Conservation (phyloP, 345 rosid species). For the Pseudoturritis turrita region DNA sequence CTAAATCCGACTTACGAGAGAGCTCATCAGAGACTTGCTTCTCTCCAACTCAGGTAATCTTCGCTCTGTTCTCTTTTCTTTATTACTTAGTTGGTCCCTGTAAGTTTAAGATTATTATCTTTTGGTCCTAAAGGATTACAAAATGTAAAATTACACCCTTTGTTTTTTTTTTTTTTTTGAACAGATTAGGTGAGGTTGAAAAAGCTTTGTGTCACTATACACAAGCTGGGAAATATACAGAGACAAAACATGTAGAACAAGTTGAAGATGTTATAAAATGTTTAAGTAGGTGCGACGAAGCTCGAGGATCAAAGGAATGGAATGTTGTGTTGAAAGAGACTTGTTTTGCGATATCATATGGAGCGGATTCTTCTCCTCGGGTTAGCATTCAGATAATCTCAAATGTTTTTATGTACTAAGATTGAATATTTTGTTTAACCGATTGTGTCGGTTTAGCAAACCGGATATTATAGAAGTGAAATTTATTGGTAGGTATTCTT, state of each 20-base stretch:
- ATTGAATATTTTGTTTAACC: not conserved
- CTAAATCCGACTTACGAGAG: slow-evolving; percentile 59
- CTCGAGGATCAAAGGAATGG: slow-evolving; percentile 51
- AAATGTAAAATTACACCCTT: not conserved
- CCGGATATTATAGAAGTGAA: not conserved
- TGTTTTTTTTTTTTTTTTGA: not conserved
- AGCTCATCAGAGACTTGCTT: slow-evolving; percentile 70
- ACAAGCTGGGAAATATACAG: slow-evolving; percentile 33
- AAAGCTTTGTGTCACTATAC: slow-evolving; percentile 55
- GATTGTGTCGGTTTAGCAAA: not conserved
- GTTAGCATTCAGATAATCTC: slow-evolving; percentile 25
- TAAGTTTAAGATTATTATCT: not conserved
- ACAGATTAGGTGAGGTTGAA: slow-evolving; percentile 64
- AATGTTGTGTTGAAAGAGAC: slow-evolving; percentile 44
- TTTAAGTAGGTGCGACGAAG: slow-evolving; percentile 37
- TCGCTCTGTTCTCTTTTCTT: not conserved
- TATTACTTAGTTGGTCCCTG: not conserved
- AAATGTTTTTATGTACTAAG: not conserved
- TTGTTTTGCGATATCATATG: slow-evolving; percentile 38
- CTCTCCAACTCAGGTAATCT: slow-evolving; percentile 50
- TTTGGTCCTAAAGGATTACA: not conserved
- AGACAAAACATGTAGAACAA: slow-evolving; percentile 39
- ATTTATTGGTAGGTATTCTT: not conserved
- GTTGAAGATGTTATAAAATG: slow-evolving; percentile 42
- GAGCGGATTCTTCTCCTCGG: slow-evolving; percentile 61